These are phyloP conservation scores for Xylariales sp. DNA, from an alignment of 2,329 filamentous ascomycete species.

Conservation along the genomic window DNA sequence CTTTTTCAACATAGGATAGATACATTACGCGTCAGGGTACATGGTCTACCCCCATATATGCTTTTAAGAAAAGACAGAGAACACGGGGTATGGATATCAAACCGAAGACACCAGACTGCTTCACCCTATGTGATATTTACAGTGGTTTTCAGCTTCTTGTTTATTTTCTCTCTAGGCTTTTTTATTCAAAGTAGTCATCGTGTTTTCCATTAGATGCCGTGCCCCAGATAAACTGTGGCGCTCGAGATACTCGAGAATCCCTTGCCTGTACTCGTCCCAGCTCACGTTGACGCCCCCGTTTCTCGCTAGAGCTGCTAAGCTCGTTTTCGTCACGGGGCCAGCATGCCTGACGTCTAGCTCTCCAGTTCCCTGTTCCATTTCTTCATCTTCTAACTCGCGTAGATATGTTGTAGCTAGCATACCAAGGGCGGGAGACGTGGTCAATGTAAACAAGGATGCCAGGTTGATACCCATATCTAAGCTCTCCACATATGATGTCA, in stretches of 20 bases:
- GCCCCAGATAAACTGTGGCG: constrained; percentile 61
- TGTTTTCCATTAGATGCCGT: constrained; percentile 70
- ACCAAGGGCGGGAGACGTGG: constrained; percentile 53
- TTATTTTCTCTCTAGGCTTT: constrained; percentile 17
- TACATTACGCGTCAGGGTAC: too few species aligned
- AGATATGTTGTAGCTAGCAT: constrained; percentile 52
- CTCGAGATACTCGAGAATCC: constrained; percentile 67
- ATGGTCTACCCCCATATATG: too few species aligned
- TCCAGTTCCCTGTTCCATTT: constrained; percentile 30
- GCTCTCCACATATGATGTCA: constrained; percentile 43
- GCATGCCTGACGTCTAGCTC: constrained; percentile 49
- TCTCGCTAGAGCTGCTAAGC: constrained; percentile 56
- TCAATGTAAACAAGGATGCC: constrained; percentile 50
- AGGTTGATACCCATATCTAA: constrained; percentile 45
- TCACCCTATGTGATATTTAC: too few species aligned
- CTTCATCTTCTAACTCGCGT: constrained; percentile 53
- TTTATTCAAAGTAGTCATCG: constrained; percentile 70
- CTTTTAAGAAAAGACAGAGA: constrained; percentile 25
- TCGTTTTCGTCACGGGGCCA: constrained; percentile 66
- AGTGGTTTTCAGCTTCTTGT: background rate
- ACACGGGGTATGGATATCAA: constrained; percentile 3
- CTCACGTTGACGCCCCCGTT: constrained; percentile 62
- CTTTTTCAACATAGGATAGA: constrained; percentile 7
- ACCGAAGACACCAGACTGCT: background rate
- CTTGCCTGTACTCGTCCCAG: constrained; percentile 72